Evolutionary conservation across 192 early-diverging fungal species (phyloP).

Genomic region (Podila verticillata): DNA sequence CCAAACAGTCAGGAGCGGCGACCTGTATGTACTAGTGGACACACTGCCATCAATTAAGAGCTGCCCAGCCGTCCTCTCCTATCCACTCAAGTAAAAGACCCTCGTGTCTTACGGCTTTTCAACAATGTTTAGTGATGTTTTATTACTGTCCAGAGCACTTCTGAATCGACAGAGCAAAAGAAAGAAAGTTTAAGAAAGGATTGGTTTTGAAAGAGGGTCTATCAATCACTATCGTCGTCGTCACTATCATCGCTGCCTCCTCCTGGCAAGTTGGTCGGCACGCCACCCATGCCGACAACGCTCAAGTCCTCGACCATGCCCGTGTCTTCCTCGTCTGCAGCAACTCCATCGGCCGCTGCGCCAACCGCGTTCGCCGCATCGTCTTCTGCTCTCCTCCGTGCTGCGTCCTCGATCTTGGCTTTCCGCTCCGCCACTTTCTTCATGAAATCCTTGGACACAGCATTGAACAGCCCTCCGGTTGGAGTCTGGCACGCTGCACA

Average conservation of each 20-base stretch:
- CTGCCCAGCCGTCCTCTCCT: too few species aligned
- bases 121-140: too few species aligned
- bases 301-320: slow-evolving; percentile 49
- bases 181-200: too few species aligned
- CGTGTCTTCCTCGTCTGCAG: slow-evolving; percentile 22
- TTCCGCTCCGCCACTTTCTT: slow-evolving; percentile 64
- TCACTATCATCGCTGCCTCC: slow-evolving; percentile 33
- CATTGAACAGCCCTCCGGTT: slow-evolving; percentile 87
- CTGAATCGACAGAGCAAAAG: not conserved
- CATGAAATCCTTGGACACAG: slow-evolving; percentile 74
- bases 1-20: too few species aligned
- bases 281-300: slow-evolving; percentile 44
- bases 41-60: too few species aligned
- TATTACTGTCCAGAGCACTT: slow-evolving; percentile 1
- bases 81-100: too few species aligned
- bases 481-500: slow-evolving; percentile 90
- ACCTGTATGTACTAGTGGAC: too few species aligned
- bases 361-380: slow-evolving; percentile 22
- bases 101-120: too few species aligned
- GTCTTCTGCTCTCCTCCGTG: slow-evolving; percentile 43
- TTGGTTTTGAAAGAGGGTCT: not conserved
- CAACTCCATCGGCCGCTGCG: slow-evolving; percentile 14
- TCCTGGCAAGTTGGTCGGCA: slow-evolving; percentile 9
- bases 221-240: slow-evolving; percentile 27
- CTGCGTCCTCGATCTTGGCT: slow-evolving; percentile 55